phyloP scores from a whole-genome alignment of 2,329 filamentous ascomycete species.

The Exophiala sideris region DNA sequence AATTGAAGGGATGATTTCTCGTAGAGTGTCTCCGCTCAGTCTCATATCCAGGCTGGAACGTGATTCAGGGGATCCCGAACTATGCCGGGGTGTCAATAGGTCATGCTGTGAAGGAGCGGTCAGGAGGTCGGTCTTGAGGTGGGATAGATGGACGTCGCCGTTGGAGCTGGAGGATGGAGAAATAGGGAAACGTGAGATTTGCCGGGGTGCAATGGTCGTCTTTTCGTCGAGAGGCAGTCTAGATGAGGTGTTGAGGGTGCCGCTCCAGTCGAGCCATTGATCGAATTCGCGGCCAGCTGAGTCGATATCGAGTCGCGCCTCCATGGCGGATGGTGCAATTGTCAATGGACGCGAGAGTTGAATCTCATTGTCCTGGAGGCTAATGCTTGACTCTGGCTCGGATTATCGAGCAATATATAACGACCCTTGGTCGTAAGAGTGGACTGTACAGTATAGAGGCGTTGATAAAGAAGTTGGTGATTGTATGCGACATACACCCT shows the following conservation, averaged over 20 bases:
- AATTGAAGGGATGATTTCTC: conserved; percentile 16
- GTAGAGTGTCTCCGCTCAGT: conserved; percentile 28
- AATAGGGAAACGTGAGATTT: conserved; percentile 19
- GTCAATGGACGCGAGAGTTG: background rate
- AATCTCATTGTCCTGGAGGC: background rate
- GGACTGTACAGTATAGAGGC: no score
- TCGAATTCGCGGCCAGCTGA: conserved; percentile 28
- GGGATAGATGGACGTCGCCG: conserved; percentile 18
- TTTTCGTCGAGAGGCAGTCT: background rate
- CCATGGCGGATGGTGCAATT: conserved; percentile 8
- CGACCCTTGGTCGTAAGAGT: no score
- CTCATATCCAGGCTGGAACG: conserved; percentile 23
- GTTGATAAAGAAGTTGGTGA: no score
- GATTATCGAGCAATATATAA: no score
- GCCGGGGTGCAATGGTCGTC: conserved; percentile 7
- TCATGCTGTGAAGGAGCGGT: conserved; percentile 26
- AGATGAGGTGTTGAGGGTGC: conserved; percentile 11
- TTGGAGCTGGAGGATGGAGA: conserved; percentile 28
- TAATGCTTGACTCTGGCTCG: no score
- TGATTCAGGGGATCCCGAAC: conserved; percentile 28
- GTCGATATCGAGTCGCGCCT: conserved; percentile 17
- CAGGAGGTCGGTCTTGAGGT: conserved; percentile 21
- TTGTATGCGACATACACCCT: no score
- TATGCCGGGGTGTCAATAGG: conserved; percentile 29
- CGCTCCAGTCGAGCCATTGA: conserved; percentile 29